A percentile compares a stretch with the other conserved stretches of the same genome.
These are phyloP conservation scores for Hypoxylon fuscum DNA, from an alignment of 495 filamentous ascomycete genomes.

Conservation along the genomic window DNA sequence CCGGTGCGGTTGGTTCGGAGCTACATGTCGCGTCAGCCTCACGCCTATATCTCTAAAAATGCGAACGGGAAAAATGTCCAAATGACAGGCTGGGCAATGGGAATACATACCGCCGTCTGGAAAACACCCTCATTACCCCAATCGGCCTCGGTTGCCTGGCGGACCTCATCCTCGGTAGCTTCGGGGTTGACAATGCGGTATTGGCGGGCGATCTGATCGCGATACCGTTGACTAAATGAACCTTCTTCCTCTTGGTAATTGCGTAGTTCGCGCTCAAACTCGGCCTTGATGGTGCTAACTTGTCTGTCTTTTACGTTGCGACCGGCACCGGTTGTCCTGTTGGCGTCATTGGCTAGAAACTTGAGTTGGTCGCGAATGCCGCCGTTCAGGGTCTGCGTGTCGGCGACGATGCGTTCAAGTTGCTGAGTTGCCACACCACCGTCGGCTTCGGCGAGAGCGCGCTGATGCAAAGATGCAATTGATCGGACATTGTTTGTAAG, in stretches of 20 bases:
- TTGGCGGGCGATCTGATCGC: slow-evolving; percentile 76
- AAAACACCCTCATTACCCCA: slow-evolving; percentile 81
- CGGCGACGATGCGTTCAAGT: slow-evolving; percentile 67
- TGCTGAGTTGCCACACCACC: slow-evolving; percentile 51
- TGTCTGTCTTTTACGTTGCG: slow-evolving; percentile 68
- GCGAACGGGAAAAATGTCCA: not conserved
- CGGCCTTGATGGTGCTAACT: slow-evolving; percentile 67
- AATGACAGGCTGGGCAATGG: not conserved
- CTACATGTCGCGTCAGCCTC: slow-evolving; percentile 50
- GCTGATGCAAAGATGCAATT: slow-evolving; percentile 69
- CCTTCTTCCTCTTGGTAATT: slow-evolving; percentile 71
- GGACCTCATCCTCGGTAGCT: slow-evolving; percentile 70
- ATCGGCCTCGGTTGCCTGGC: slow-evolving; percentile 69
- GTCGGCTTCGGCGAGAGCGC: slow-evolving; percentile 64
- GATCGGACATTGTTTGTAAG: slow-evolving; percentile 63
- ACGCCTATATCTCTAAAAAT: not conserved
- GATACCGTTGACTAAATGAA: slow-evolving; percentile 69
- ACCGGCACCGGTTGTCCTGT: slow-evolving; percentile 62
- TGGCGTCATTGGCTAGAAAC: slow-evolving; percentile 68
- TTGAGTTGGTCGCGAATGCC: slow-evolving; percentile 75
- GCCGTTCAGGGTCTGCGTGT: slow-evolving; percentile 72
- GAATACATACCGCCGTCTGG: slow-evolving; percentile 70
- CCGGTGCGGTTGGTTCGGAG: slow-evolving; percentile 74
- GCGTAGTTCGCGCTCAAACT: slow-evolving; percentile 70
- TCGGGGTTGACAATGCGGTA: slow-evolving; percentile 80